Evolutionary conservation across 768 basidiomycete genomes (phyloP).

Genomic region (Rubroboletus satanas): DNA sequence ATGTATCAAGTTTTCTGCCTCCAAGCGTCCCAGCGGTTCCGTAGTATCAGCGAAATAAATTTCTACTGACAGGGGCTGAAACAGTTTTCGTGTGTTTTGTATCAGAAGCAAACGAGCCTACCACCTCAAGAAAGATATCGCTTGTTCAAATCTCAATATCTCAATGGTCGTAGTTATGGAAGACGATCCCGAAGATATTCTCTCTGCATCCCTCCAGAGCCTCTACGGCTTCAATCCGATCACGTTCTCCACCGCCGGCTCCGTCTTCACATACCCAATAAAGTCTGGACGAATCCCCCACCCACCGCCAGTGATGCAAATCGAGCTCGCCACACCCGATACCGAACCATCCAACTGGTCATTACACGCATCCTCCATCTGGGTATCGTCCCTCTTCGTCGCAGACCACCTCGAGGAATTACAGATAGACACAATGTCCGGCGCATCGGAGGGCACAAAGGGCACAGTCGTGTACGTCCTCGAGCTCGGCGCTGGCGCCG

Average conservation of each 20-base stretch:
- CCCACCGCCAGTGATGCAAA: slow-evolving; percentile 11
- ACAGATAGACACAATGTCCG: slow-evolving; percentile 30
- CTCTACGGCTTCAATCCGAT: slow-evolving; percentile 64
- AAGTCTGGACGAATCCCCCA: slow-evolving; percentile 16
- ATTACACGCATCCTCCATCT: slow-evolving; percentile 74
- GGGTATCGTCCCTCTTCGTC: slow-evolving; percentile 64
- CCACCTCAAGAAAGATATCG: not conserved
- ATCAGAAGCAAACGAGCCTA: not conserved
- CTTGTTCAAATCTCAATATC: not conserved
- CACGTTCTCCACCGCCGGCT: slow-evolving; percentile 53
- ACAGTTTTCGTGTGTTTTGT: not conserved
- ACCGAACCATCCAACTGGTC: slow-evolving; percentile 68
- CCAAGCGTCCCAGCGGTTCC: not conserved
- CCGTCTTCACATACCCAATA: slow-evolving; percentile 45
- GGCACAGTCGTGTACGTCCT: slow-evolving; percentile 40
- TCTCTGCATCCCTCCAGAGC: slow-evolving; percentile 58
- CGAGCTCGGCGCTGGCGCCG: slow-evolving; percentile 73
- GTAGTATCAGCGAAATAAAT: not conserved
- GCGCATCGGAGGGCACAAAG: not conserved
- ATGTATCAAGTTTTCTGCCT: not conserved
- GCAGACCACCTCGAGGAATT: slow-evolving; percentile 60
- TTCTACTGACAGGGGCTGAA: not conserved
- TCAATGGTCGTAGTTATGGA: not conserved
- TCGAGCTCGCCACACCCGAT: slow-evolving; percentile 58
- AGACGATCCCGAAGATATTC: slow-evolving; percentile 58